Evolutionary conservation across 2,329 filamentous ascomycete species (phyloP).

Genomic region (Claviceps sp.): DNA sequence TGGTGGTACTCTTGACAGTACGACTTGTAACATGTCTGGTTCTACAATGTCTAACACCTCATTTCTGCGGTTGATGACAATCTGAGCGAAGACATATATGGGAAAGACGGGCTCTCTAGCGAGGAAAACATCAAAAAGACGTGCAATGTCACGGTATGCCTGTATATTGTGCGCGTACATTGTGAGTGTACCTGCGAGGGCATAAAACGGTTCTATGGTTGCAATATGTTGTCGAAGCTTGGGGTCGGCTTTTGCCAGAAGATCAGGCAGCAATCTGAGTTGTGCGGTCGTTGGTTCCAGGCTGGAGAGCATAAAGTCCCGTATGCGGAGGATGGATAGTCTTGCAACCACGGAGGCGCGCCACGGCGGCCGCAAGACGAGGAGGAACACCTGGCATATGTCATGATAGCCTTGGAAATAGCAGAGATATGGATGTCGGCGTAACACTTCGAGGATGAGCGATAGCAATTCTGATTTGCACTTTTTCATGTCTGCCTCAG

Average conservation of each 20-base stretch:
- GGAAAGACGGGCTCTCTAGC: conserved; percentile 78
- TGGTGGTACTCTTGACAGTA: conserved; percentile 73
- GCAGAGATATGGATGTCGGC: conserved; percentile 68
- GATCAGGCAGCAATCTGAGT: conserved; percentile 73
- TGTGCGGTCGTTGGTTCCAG: conserved; percentile 71
- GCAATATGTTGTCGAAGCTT: conserved; percentile 63
- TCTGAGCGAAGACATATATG: conserved; percentile 84
- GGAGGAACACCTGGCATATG: conserved; percentile 87
- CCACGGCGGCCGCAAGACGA: conserved; percentile 57
- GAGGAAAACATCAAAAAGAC: conserved; percentile 84
- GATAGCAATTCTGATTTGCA: conserved; percentile 67
- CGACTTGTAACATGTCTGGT: conserved; percentile 82
- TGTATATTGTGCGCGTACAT: conserved; percentile 96
- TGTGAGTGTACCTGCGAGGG: conserved; percentile 82
- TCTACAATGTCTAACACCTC: conserved; percentile 89
- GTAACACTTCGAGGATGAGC: conserved; percentile 69
- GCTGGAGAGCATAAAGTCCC: conserved; percentile 93
- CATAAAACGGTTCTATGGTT: conserved; percentile 75
- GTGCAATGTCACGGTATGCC: conserved; percentile 73
- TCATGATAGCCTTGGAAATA: conserved; percentile 99
- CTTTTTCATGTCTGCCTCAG: conserved; percentile 50
- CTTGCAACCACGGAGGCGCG: conserved; percentile 56
- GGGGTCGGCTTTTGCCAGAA: conserved; percentile 60
- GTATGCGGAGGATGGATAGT: conserved; percentile 80
- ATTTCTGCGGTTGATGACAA: conserved; percentile 64